Conservation (phyloP, 805 yeast species). For the Saccharomyces eubayanus region DNA sequence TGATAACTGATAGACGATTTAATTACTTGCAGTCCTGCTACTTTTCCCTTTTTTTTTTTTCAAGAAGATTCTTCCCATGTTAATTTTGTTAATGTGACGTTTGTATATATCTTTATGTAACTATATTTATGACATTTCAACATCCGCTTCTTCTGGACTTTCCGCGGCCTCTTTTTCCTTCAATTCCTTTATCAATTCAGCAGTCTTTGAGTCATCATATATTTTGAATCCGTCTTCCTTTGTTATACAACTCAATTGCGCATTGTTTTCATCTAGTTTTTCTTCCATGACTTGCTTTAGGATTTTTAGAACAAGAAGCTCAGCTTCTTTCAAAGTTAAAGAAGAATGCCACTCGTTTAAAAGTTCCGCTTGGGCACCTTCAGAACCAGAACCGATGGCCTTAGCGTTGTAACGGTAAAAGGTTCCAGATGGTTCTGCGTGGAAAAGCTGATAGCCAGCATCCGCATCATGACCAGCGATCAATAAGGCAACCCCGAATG, state of each 20-base stretch:
- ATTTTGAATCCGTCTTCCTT: conserved; percentile 76
- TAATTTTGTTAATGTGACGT: conserved; percentile 1
- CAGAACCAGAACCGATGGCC: conserved; percentile 98
- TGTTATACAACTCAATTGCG: conserved; percentile 91
- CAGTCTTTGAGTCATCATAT: conserved; percentile 75
- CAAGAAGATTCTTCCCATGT: neutral
- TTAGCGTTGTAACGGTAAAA: conserved; percentile 96
- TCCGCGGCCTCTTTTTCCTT: conserved; percentile 59
- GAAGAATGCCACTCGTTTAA: conserved; percentile 95
- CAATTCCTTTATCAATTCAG: conserved; percentile 66
- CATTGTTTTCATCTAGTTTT: conserved; percentile 87
- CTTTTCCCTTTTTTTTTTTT: neutral
- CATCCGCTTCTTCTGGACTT: conserved; percentile 27
- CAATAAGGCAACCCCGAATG: conserved; percentile 94
- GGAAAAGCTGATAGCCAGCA: conserved; percentile 91
- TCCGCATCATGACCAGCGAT: conserved; percentile 91
- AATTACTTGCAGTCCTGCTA: neutral
- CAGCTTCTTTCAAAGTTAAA: conserved; percentile 87
- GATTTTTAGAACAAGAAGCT: conserved; percentile 75
- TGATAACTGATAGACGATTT: neutral
- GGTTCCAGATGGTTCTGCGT: conserved; percentile 99
- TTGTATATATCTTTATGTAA: conserved; percentile 1
- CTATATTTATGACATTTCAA: conserved; percentile 25
- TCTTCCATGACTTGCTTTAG: conserved; percentile 99
- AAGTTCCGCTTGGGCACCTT: conserved; percentile 96